Conservation (phyloP, 441 rosid species). For the Mallotus japonicus region DNA sequence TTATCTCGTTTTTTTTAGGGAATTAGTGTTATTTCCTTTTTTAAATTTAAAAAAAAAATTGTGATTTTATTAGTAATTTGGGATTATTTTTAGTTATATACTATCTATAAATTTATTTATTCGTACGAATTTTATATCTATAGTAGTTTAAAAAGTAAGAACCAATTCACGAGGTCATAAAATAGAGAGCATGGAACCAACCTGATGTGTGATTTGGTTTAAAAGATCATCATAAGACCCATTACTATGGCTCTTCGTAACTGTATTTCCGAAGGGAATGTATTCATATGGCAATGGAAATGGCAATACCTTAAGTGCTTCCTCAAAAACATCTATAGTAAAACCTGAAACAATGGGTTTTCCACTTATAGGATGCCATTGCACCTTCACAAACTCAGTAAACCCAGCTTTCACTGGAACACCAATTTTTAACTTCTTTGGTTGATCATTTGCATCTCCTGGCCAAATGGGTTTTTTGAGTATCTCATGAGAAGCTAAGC, state of each 20-base stretch:
- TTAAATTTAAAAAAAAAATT: too few species aligned
- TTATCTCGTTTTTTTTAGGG: too few species aligned
- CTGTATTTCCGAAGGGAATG: constrained; percentile 15
- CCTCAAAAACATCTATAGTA: constrained; percentile 37
- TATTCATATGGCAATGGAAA: constrained; percentile 29
- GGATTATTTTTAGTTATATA: too few species aligned
- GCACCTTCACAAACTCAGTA: constrained; percentile 25
- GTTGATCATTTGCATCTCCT: constrained; percentile 24
- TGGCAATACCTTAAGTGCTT: constrained; percentile 24
- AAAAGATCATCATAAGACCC: constrained; percentile 33
- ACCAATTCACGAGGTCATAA: too few species aligned
- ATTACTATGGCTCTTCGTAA: not conserved
- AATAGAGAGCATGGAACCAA: constrained; percentile 5
- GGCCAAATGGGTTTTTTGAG: constrained; percentile 36
- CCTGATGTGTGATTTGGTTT: constrained; percentile 19
- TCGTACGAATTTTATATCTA: too few species aligned
- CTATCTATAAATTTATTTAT: too few species aligned
- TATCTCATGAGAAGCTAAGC: not conserved
- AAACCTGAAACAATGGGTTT: constrained; percentile 26
- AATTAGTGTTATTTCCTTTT: too few species aligned
- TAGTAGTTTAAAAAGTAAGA: too few species aligned
- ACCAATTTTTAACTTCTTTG: constrained; percentile 31
- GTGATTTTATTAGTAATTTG: too few species aligned
- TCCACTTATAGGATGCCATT: constrained; percentile 6
- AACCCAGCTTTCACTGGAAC: too few species aligned